Evolutionary conservation across 139 green algal species (phyloP), one percentile per base, ranked within the genome.

Genomic region (Desmodesmus armatus): DNA sequence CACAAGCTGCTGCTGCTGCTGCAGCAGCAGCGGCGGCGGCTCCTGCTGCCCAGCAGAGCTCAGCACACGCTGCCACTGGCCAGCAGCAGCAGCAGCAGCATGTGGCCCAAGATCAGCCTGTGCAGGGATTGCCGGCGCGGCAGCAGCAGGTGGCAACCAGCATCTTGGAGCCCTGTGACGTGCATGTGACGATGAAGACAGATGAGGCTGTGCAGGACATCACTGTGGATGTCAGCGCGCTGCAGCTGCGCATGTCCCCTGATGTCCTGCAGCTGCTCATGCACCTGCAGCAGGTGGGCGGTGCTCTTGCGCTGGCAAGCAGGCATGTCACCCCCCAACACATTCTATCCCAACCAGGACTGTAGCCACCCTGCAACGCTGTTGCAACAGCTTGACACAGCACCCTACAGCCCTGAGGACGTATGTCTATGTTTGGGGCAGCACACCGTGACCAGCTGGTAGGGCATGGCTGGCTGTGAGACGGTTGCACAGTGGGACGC

Each of bases 201-300:
- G 51, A 39, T 17, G 15, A 44, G n/a, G 51, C 40, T 5, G 43
- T 81, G 75, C 41, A 66, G 41, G 43, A 85, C 5, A 19, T 85
- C 17, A 27, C 5, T 4, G 29, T 84, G 29, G 67, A 85, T 21
- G 31, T 89, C 6, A 85, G 80, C 0, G 86, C 95, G 55, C 21
- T 96, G 7, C 67, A 88, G 13, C 35, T 98, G 49, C 82, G 87
- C 27, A 35, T 98, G 78, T 94, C 94, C 0, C 90, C 93, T 2
- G 91, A 94, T 41, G 87, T 95, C 6, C 63, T 96, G 63, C 89
- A 95, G 66, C 88, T 98, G 79, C 33, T 92, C n/a, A 44, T 84
- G 78, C 85, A 80, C 53, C 70, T 65, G 90, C 82, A 88, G 33
- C 47, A 88, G 80, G 80, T 86, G 17, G 13, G 71, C 23, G 67